Base-by-base conservation (phyloP, 805 yeast genomes). In the Lipomyces kockii region DNA sequence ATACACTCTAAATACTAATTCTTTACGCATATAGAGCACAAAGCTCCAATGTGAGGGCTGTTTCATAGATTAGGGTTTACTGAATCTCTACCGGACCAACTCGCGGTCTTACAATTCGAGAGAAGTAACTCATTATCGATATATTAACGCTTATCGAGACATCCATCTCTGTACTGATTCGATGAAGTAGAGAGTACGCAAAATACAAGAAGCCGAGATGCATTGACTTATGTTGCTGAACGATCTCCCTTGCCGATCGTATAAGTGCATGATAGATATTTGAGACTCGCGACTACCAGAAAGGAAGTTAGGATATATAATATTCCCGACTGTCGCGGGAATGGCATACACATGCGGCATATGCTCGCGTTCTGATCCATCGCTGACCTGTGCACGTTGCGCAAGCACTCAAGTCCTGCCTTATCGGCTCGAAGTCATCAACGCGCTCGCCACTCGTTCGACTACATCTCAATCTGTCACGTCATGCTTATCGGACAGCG, bases 301-400 rank as follows among this genome's bases (percentile, higher is more conserved):
- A 7, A n/a, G 22, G 49, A 17, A 14, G 49, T n/a, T 17, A n/a
- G 49, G 20, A 43, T 43, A 14, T n/a, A n/a, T n/a, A 43, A n/a
- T 43, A 17, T n/a, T 37, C 9, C 49, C 22, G 49, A n/a, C 22
- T 5, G 14, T 43, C 9, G 49, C 22, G 22, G 22, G 22, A 43
- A 43, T 43, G 49, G 49, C 43, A 17, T n/a, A 14, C 55, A 51
- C n/a, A 8, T 67, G 70, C 58, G 65, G 59, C 14, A 34, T 64
- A n/a, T 67, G 70, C 53, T 22, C 54, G 27, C 58, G 60, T 14
- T 55, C 65, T 9, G 70, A 67, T 32, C 34, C 67, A 34, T 60
- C 62, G 32, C 63, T 67, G n/a, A 61, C 63, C 27, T 67, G 70
- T 51, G 32, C 67, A 4, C 65, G 67, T n/a, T 67, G 70, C 58